Base-by-base conservation (phyloP, 2,329 filamentous ascomycete species). In the Aspergillus hortae region DNA sequence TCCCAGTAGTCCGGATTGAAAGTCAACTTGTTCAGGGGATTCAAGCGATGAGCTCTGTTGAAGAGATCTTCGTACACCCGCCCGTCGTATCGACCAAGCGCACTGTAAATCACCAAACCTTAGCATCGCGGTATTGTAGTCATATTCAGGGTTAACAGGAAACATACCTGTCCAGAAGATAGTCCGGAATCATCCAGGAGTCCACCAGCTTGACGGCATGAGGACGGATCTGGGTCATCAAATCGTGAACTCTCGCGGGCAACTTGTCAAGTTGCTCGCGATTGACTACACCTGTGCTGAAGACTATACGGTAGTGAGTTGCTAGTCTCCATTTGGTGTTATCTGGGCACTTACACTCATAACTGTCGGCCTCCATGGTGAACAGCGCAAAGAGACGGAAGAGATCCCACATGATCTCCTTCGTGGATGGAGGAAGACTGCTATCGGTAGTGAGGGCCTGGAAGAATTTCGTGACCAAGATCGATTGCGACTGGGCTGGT, bases 51-150 rank as follows among this genome's bases (percentile, higher is more conserved):
- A 9, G 78, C 79, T 49, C 74, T 68, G 51, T 80, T 70, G 54
- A 74, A 81, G 38, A 81, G 60, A 49, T 80, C 75, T 59, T 81
- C 79, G 55, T 81, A 81, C 7, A 80, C 77, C 47, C 71, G 76
- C 3, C 79, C 79, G 60, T 81, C 78, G 50, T 71, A 75, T 40
- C 77, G 64, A 0, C 79, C 79, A 41, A 81, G 61, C 6, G 40
- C 40, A 42, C 40, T 42, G 23, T 6, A 10, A 19, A 23, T 42
- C 11, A 23, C 7, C 27, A 4, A 10, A 9, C 2, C 2, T 42
- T 23, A 42, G 19, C 12, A 42, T 25, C 6, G 1, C 14, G 12
- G 4, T 17, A 10, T 42, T 15, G 35, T 10, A 15, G 17, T 19
- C 77, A 74, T 61, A 75, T 79, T 45, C 42, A 42, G 9, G 50